A percentile compares a stretch with the other conserved stretches of the same genome.
These are phyloP conservation scores for Saccharum spontaneum DNA, from an alignment of 176 grass and related monocot species.

Conservation along the genomic window DNA sequence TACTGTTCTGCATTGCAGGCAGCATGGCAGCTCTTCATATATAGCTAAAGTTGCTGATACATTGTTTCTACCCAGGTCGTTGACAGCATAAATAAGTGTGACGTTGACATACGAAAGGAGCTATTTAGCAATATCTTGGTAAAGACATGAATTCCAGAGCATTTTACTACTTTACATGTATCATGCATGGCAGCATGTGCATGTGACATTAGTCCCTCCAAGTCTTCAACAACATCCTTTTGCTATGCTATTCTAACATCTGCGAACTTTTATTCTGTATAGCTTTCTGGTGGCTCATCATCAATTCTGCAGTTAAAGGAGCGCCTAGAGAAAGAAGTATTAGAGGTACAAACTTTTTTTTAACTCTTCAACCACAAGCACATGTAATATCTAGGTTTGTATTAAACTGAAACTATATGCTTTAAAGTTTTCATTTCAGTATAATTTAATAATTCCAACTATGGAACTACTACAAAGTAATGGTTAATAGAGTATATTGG, in stretches of 20 bases:
- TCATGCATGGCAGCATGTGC: not conserved
- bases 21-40: slow-evolving; percentile 17
- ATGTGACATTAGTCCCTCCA: not conserved
- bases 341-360: slow-evolving; percentile 65
- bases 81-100: slow-evolving; percentile 95
- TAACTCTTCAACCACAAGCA: not conserved
- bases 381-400: slow-evolving; percentile 1
- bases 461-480: not conserved
- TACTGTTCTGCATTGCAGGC: slow-evolving; percentile 6
- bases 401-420: slow-evolving; percentile 6
- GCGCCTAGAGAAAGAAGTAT: slow-evolving; percentile 95
- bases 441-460: not conserved
- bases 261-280: slow-evolving; percentile 30
- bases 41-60: slow-evolving; percentile 26
- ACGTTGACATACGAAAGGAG: slow-evolving; percentile 94
- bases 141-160: slow-evolving; percentile 37
- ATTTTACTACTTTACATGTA: slow-evolving; percentile 9
- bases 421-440: slow-evolving; percentile 18
- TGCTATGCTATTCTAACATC: slow-evolving; percentile 31
- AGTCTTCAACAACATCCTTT: not conserved
- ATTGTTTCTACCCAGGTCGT: slow-evolving; percentile 68
- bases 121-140: slow-evolving; percentile 97
- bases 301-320: slow-evolving; percentile 97
- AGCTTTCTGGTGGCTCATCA: slow-evolving; percentile 97
- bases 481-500: not conserved